Conservation (phyloP, 83 land plant genomes). For the Picea abies region DNA sequence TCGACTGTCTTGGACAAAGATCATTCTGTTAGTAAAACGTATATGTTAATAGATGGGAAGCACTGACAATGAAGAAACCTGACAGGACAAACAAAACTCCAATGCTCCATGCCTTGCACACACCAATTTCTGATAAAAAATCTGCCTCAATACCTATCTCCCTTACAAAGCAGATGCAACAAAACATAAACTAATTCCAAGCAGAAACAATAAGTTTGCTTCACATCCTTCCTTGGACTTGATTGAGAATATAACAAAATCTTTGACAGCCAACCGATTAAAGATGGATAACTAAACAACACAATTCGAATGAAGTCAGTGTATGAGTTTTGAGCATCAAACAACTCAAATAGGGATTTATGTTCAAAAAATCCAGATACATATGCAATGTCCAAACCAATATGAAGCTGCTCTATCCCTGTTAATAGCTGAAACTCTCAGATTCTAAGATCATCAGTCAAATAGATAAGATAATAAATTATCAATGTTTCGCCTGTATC, state of each 20-base stretch:
- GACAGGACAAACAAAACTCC: not conserved
- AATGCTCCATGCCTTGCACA: not conserved
- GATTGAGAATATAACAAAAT: not conserved
- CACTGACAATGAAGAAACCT: not conserved
- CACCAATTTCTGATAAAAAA: not conserved
- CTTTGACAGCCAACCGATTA: not conserved
- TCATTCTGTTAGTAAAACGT: not conserved
- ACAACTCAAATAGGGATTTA: not conserved
- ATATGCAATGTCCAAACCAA: not conserved
- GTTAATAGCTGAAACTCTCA: not conserved
- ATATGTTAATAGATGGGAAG: not conserved
- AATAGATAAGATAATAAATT: conserved; percentile 13
- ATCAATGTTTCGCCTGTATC: conserved; percentile 2
- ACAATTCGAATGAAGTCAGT: not conserved
- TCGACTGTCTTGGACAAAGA: not conserved
- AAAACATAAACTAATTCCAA: conserved; percentile 10
- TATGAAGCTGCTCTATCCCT: not conserved
- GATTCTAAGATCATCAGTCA: not conserved
- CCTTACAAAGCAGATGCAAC: not conserved
- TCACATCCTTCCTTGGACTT: conserved; percentile 1
- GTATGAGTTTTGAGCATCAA: no score
- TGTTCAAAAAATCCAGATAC: not conserved
- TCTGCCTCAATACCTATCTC: conserved; percentile 6
- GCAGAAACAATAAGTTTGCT: not conserved
- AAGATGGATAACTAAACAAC: conserved; percentile 2